phyloP scores from a whole-genome alignment of 345 rosid genomes.

The Camelina hispida region DNA sequence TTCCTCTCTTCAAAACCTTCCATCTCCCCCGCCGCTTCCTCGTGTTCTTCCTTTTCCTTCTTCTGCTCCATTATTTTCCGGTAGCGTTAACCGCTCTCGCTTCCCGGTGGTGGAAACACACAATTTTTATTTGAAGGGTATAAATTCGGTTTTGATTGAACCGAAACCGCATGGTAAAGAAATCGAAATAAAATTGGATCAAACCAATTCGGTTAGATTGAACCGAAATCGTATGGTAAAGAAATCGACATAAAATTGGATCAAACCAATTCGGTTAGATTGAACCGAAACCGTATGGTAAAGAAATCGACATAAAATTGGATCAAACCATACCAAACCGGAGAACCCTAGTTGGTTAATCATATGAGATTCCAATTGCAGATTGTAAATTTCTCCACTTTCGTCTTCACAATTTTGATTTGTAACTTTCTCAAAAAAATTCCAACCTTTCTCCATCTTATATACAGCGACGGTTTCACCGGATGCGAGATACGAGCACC shows the following conservation, averaged over 20 bases:
- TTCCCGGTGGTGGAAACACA: neutral
- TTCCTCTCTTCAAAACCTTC: slow-evolving; percentile 24
- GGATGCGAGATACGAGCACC: no score
- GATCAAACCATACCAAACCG: slow-evolving; percentile 24
- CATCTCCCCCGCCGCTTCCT: slow-evolving; percentile 16
- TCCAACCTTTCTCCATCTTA: neutral
- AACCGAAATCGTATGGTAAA: slow-evolving; percentile 20
- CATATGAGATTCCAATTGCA: neutral
- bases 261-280: slow-evolving; percentile 22
- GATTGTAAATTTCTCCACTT: slow-evolving; percentile 4
- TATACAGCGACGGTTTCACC: neutral
- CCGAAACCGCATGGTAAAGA: slow-evolving; percentile 12
- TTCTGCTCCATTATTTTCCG: slow-evolving; percentile 27
- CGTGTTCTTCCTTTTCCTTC: neutral
- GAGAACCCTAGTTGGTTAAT: slow-evolving; percentile 24
- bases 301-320: slow-evolving; percentile 8
- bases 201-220: slow-evolving; percentile 8
- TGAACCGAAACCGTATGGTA: slow-evolving; percentile 17
- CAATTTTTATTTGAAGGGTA: neutral
- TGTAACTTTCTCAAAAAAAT: neutral
- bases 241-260: slow-evolving; percentile 11
- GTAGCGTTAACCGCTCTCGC: slow-evolving; percentile 25
- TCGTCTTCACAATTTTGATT: neutral
- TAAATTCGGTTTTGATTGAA: slow-evolving; percentile 15
- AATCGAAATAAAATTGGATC: slow-evolving; percentile 7